Base-by-base conservation (phyloP, 177 flowering plant genomes). In the Vitis hybrid region DNA sequence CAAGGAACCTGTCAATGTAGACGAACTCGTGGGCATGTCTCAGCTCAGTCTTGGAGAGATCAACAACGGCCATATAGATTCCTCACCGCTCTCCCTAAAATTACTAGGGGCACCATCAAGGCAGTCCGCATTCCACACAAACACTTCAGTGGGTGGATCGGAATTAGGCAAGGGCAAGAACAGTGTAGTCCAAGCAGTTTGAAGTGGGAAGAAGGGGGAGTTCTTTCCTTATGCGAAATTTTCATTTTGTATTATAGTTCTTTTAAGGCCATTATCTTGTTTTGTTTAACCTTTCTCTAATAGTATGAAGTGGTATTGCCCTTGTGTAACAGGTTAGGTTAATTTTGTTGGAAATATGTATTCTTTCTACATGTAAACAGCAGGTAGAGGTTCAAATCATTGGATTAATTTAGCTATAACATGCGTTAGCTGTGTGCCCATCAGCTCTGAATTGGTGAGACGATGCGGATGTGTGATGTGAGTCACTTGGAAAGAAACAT, bases 61-160 rank as follows among this genome's bases (percentile, higher is more conserved):
- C 17, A 80, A 59, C 55, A 58, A 64, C 49, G 70, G 76, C 54
- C 78, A 68, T 14, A 66, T 69, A 11, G 85, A 82, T 69, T 83
- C 84, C 8, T 81, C 90, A 14, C 82, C 84, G 3, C 85, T 91
- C 59, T 80, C 94, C 50, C 52, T 81, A 31, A 82, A 84, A 59
- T 67, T 89, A 24, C 68, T 86, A 2, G 90, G 87, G 11, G 77
- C 87, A 68, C 83, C 90, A 11, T 86, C 94, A 22, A 78, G 94
- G 76, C 93, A 82, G 64, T 92, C 98, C 0, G 95, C 96, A 1
- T 92, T 91, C 77, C 95, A 89, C 73, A 80, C 85, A 8, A 92
- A 79, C 68, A 76, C 86, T 64, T 78, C 88, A 1, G 84, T 54
- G 11, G 64, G 67, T 71, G 71, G 73, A 1, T 70, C 94, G 14